Evolutionary conservation across 2,329 filamentous ascomycete genomes (phyloP), one percentile per base, ranked within the genome.

Genomic region (Fusarium sp.): DNA sequence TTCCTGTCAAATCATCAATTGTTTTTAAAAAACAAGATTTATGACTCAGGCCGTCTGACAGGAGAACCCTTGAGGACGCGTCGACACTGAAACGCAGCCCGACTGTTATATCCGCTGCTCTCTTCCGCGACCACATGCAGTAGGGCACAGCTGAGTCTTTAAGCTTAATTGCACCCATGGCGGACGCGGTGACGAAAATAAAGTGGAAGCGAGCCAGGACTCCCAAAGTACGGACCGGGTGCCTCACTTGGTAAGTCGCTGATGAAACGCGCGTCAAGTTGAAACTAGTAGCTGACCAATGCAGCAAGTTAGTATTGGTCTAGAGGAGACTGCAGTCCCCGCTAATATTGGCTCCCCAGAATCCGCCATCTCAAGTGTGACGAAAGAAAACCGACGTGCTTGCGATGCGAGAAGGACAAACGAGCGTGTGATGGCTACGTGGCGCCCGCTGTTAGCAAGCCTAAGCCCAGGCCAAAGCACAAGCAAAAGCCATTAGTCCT

Each of bases 351-450:
- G 10, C 20, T n/a, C 4, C 26, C 2, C 1, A 68, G 65, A 39
- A 68, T 68, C 4, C 63, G 65, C 0, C 65, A 68, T 15, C 50
- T 68, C 11, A 68, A 68, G 10, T 68, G 65, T 9, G 65, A 68
- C 8, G 65, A 68, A 15, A 61, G 51, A 22, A 68, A 44, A 14
- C 65, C 65, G 3, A 45, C 18, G 2, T 68, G 65, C 3, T 50
- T 45, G 4, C 54, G 63, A 1, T 68, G 65, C 8, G 20, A 52
- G 8, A 68, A 68, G 3, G 65, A 68, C 17, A 33, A 46, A 13
- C 15, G 58, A 5, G 39, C 6, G 7, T 68, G 65, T 5, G 65
- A 68, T 20, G 65, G 65, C 7, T 68, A 68, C 18, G 5, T 46
- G 3, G 1, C 15, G 2, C 40, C 53, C 0, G 6, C 2, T 6